These are phyloP conservation scores for Kluyveromyces sp. DNA, from an alignment of 1,139 yeast species.

Conservation along the genomic window DNA sequence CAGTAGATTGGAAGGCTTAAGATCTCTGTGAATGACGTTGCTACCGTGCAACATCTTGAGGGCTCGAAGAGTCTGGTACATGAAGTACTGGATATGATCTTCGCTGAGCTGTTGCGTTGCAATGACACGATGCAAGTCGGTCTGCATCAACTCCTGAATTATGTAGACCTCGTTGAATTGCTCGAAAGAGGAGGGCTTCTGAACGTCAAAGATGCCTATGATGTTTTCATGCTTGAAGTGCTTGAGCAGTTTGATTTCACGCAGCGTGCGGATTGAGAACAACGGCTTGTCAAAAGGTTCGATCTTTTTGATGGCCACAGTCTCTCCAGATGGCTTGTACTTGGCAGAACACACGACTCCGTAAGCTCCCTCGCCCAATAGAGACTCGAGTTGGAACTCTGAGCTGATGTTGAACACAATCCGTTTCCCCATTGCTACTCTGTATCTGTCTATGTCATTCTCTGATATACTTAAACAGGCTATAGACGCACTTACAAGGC, in stretches of 20 bases:
- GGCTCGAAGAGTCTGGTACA: conserved; percentile 86
- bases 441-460: too few relatives aligned
- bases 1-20: conserved; percentile 83
- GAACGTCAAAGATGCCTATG: conserved; percentile 83
- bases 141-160: conserved; percentile 93
- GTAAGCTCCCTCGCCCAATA: conserved; percentile 96
- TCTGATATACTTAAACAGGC: too few relatives aligned
- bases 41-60: conserved; percentile 87
- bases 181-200: conserved; percentile 72
- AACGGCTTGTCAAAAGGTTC: conserved; percentile 89
- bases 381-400: conserved; percentile 75
- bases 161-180: conserved; percentile 80
- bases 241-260: conserved; percentile 81
- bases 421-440: conserved; percentile 33
- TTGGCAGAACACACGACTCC: conserved; percentile 93
- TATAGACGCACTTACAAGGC: too few relatives aligned
- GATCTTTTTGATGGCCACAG: conserved; percentile 91
- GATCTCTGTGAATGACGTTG: conserved; percentile 84
- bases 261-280: conserved; percentile 82
- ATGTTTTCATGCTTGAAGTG: conserved; percentile 91
- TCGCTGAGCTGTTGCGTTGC: conserved; percentile 78
- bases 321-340: conserved; percentile 80
- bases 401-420: conserved; percentile 82
- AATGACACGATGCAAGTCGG: conserved; percentile 87
- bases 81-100: conserved; percentile 89